These are phyloP conservation scores for Phytophthora lateralis DNA, from an alignment of 352 stramenopile species.

Conservation along the genomic window DNA sequence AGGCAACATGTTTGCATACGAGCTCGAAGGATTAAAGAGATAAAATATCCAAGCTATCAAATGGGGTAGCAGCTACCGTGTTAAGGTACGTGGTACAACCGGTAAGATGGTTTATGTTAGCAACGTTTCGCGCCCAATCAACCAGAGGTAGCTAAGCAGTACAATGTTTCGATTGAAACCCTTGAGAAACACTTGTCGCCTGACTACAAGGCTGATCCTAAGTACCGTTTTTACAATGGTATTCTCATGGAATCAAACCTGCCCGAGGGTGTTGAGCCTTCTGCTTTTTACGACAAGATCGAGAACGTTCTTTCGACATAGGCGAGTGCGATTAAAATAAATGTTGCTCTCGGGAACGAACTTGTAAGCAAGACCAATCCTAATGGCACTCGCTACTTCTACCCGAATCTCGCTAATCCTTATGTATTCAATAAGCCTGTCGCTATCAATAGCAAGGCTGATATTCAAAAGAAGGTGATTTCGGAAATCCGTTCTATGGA, in stretches of 20 bases:
- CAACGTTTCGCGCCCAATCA: too few relatives aligned
- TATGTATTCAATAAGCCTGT: too few relatives aligned
- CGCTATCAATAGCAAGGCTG: conserved; percentile 2
- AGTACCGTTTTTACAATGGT: conserved; percentile 18
- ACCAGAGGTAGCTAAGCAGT: conserved; percentile 4
- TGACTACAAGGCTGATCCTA: conserved; percentile 13
- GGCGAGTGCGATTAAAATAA: conserved; percentile 6
- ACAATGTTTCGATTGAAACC: conserved; percentile 17
- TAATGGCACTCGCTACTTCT: too few relatives aligned
- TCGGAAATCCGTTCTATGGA: conserved; percentile 13
- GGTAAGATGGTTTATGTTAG: too few relatives aligned
- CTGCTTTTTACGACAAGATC: conserved; percentile 9
- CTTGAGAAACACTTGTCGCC: conserved; percentile 16
- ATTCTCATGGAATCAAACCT: not conserved
- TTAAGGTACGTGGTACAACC: too few relatives aligned
- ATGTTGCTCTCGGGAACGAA: too few relatives aligned
- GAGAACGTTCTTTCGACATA: conserved; percentile 18
- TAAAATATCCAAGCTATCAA: too few relatives aligned
- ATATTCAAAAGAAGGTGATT: conserved; percentile 19
- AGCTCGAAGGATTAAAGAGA: too few relatives aligned
- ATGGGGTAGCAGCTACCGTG: too few relatives aligned
- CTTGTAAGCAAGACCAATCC: too few relatives aligned
- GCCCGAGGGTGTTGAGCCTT: conserved; percentile 7
- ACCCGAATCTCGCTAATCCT: too few relatives aligned
- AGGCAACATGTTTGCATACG: too few relatives aligned